Percentiles rank a stretch among this genome's conserved stretches.
Evolutionary conservation across 2,329 filamentous ascomycete genomes (phyloP).

Genomic region (Apiospora malaysiana): DNA sequence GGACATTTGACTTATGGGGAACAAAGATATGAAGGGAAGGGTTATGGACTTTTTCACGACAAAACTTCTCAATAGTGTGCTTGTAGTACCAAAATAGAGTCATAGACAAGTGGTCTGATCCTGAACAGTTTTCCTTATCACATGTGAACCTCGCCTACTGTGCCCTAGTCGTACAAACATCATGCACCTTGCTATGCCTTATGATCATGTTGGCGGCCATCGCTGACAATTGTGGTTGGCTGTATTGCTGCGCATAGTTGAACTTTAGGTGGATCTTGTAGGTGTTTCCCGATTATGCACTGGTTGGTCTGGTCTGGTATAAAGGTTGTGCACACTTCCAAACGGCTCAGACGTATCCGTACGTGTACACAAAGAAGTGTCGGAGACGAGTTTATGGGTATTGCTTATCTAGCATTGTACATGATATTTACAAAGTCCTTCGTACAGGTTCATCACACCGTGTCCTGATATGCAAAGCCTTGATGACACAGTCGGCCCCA

Average conservation of each 20-base stretch:
- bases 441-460: not conserved
- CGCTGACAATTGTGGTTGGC: too few species aligned
- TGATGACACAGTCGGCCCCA: not conserved
- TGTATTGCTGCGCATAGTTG: too few species aligned
- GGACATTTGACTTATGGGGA: conserved; percentile 47
- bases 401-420: not conserved
- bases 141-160: not conserved
- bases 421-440: not conserved
- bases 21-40: conserved; percentile 47
- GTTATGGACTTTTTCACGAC: conserved; percentile 43
- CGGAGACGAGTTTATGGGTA: not conserved
- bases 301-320: too few species aligned
- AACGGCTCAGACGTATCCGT: too few species aligned
- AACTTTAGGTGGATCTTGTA: too few species aligned
- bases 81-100: conserved; percentile 55
- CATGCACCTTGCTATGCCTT: too few species aligned
- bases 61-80: conserved; percentile 52
- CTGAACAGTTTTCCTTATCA: not conserved
- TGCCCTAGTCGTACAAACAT: not conserved
- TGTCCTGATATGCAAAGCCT: not conserved
- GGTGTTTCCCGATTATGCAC: too few species aligned
- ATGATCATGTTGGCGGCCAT: not conserved
- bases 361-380: too few species aligned
- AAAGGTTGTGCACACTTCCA: too few species aligned
- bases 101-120: conserved; percentile 34